These are phyloP conservation scores for Betula pendula DNA, from an alignment of 306 rosid species.

Conservation along the genomic window DNA sequence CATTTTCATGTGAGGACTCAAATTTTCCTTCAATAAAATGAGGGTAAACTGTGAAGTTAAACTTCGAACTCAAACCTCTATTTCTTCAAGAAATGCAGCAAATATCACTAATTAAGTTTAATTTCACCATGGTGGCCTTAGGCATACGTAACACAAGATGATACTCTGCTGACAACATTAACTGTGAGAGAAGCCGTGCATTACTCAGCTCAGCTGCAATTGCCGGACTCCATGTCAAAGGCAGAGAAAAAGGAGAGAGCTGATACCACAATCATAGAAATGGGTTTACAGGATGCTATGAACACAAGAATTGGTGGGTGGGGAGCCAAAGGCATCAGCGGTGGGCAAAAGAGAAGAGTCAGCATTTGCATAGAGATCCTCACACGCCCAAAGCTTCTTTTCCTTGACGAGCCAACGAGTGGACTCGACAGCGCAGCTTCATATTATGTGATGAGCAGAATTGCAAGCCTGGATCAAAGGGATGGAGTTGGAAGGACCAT, in stretches of 20 bases:
- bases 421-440: constrained; percentile 87
- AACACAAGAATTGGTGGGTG: constrained; percentile 54
- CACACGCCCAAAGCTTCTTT: constrained; percentile 39
- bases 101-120: not conserved
- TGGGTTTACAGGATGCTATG: constrained; percentile 48
- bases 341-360: constrained; percentile 51
- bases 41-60: no score
- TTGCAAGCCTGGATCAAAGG: constrained; percentile 36
- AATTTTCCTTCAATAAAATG: no score
- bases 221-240: constrained; percentile 40
- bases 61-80: no score
- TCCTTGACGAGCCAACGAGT: constrained; percentile 60
- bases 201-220: constrained; percentile 52
- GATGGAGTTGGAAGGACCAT: constrained; percentile 46
- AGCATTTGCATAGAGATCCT: constrained; percentile 55
- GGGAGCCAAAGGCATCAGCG: constrained; percentile 46
- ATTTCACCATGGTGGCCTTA: not conserved
- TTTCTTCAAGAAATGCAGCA: no score
- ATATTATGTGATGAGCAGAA: constrained; percentile 65
- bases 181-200: constrained; percentile 47
- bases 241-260: constrained; percentile 46
- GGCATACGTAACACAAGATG: constrained; percentile 53
- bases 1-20: no score
- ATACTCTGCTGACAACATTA: constrained; percentile 38
- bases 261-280: constrained; percentile 39